phyloP scores from a whole-genome alignment of 2,329 filamentous ascomycete genomes.

The Cercospora zeina region DNA sequence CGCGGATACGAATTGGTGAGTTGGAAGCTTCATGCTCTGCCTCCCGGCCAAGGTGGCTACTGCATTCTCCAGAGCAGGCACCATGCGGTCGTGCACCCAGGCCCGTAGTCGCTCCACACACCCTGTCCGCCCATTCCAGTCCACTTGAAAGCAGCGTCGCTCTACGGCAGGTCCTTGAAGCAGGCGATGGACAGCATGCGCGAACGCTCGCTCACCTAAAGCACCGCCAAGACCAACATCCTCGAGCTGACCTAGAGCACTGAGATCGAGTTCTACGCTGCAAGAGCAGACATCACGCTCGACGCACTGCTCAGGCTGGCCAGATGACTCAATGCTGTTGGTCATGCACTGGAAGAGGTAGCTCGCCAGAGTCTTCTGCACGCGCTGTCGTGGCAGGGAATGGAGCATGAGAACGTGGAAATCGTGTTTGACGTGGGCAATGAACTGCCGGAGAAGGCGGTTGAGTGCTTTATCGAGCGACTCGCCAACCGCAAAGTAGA shows the following conservation, averaged over 20 bases:
- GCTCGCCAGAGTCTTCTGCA: constrained; percentile 33
- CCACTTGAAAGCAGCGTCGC: constrained; percentile 60
- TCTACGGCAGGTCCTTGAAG: constrained; percentile 63
- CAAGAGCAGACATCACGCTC: constrained; percentile 43
- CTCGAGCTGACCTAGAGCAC: constrained; percentile 46
- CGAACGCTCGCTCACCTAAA: constrained; percentile 68
- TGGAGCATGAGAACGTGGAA: constrained; percentile 35
- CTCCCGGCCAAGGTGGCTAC: constrained; percentile 33
- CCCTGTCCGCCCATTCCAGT: constrained; percentile 58
- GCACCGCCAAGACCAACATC: constrained; percentile 69
- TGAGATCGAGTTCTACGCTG: constrained; percentile 28
- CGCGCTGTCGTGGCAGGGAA: constrained; percentile 33
- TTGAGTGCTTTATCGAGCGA: not conserved
- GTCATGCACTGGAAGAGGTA: constrained; percentile 35
- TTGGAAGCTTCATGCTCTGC: constrained; percentile 17
- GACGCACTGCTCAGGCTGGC: constrained; percentile 42
- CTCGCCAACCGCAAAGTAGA: constrained; percentile 38
- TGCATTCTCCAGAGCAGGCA: constrained; percentile 62
- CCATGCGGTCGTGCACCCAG: constrained; percentile 70
- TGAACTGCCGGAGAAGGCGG: constrained; percentile 9
- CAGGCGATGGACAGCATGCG: constrained; percentile 66
- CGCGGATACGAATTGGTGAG: constrained; percentile 68
- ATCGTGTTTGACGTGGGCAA: constrained; percentile 19
- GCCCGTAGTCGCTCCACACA: constrained; percentile 61
- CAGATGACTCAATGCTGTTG: constrained; percentile 21